Evolutionary conservation across 23 red algal species (phyloP).

Genomic region (Cyanidioschyzon merolae): DNA sequence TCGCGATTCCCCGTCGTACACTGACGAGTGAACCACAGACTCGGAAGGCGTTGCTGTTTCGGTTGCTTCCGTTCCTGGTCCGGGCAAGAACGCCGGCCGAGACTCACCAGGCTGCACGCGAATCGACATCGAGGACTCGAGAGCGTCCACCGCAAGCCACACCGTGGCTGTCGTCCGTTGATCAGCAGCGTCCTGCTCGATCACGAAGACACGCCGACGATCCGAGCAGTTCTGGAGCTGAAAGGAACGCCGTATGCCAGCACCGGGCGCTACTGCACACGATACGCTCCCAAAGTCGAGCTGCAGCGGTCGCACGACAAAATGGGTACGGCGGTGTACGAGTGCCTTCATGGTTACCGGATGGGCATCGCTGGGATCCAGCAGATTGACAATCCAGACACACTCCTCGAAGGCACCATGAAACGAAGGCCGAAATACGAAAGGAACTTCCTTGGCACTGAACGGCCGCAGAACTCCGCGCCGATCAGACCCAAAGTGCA

Average conservation of each 20-base stretch:
- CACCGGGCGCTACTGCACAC: conserved; percentile 1
- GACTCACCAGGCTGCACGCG: neutral
- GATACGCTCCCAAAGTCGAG: neutral
- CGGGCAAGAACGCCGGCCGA: neutral
- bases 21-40: neutral
- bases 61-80: neutral
- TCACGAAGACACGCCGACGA: conserved; percentile 15
- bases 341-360: conserved; percentile 68
- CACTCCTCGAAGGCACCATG: conserved; percentile 57
- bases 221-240: conserved; percentile 34
- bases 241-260: neutral
- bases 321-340: conserved; percentile 28
- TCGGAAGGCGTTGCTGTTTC: neutral
- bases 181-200: conserved; percentile 8
- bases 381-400: conserved; percentile 52
- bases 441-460: conserved; percentile 55
- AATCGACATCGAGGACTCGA: neutral
- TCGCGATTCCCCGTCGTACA: no score
- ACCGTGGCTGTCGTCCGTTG: neutral
- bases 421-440: conserved; percentile 58
- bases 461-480: conserved; percentile 66
- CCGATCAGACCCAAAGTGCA: conserved; percentile 49
- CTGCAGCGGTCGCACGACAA: conserved; percentile 3
- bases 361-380: conserved; percentile 39
- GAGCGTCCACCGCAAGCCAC: neutral